A percentile compares a stretch with the other conserved stretches of the same genome.
These are phyloP conservation scores for Ceratocystis destructans DNA, from an alignment of 2,329 filamentous ascomycete genomes.

Conservation along the genomic window DNA sequence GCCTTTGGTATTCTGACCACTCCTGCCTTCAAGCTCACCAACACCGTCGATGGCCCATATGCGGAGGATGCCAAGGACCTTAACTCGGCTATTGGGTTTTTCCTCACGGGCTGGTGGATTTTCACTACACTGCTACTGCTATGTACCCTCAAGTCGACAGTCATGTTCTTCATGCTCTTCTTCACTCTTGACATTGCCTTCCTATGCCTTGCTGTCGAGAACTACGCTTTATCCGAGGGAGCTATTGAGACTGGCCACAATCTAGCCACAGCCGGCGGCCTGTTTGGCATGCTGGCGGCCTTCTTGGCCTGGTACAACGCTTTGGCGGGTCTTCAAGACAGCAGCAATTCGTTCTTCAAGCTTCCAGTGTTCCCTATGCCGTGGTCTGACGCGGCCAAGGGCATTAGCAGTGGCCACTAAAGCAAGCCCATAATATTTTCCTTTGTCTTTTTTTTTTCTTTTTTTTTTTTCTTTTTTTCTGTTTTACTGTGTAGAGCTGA, in stretches of 20 bases:
- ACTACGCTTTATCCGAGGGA: conserved; percentile 42
- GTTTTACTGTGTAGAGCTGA: background rate
- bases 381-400: conserved; percentile 58
- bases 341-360: conserved; percentile 76
- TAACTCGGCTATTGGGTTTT: conserved; percentile 55
- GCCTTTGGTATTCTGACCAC: conserved; percentile 59
- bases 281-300: conserved; percentile 67
- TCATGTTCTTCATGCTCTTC: conserved; percentile 68
- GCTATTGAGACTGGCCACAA: conserved; percentile 31
- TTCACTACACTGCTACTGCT: conserved; percentile 64
- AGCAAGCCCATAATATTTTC: background rate
- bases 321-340: conserved; percentile 65
- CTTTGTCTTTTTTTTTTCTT: conserved; percentile 4
- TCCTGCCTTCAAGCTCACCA: conserved; percentile 48
- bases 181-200: conserved; percentile 64
- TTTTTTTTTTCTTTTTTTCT: too few relatives aligned
- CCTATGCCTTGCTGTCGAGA: conserved; percentile 53
- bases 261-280: conserved; percentile 57
- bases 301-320: conserved; percentile 84
- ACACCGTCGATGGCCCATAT: conserved; percentile 33
- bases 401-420: conserved; percentile 27
- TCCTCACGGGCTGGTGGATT: conserved; percentile 70
- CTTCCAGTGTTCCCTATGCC: conserved; percentile 89
- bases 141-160: conserved; percentile 61
- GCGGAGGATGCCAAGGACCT: conserved; percentile 32